Base-by-base conservation (phyloP, 2,329 filamentous ascomycete genomes). In the Penicillium paneum region DNA sequence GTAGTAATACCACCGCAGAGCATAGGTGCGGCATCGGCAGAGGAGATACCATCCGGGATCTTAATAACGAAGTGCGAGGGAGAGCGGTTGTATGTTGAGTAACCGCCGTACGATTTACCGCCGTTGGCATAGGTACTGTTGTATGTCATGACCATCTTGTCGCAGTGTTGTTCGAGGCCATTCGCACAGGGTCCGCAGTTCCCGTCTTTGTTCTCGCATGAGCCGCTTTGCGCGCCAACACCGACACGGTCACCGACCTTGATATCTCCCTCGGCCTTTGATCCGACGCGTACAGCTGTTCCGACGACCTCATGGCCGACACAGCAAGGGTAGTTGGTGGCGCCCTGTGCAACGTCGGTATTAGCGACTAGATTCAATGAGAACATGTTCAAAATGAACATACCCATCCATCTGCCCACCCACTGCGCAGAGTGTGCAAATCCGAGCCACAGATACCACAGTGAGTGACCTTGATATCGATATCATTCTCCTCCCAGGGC, bases 1-100 rank as follows among this genome's bases (percentile, higher is more conserved):
- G 85, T 81, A 0, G 89, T 93, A 52, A 92, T 79, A 8, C 90
- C 89, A 12, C 85, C 89, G 64, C 89, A 92, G 42, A 92, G 78
- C 78, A 92, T 87, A 0, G 89, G 88, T 0, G 88, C 81, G 0
- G 81, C 82, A 39, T 78, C 74, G 17, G 75, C 76, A 36, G 74
- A 78, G 12, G 71, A 60, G 29, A 85, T 62, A 0, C 56, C 69
- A 19, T 79, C 76, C 2, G 82, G 82, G 50, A 85, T 83, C 67
- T 76, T 81, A 59, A 84, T 69, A 0, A 79, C 79, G 61, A 90
- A 91, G 64, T 81, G 79, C 8, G 74, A 75, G 2, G 78, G 78
- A 1, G 76, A 77, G 11, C 84, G 78, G 62, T 80, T 78, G 65
- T 84, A 80, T 40, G 79, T 71, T 3, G 81, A 78, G 59, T 84